Evolutionary conservation across 2,329 filamentous ascomycete genomes (phyloP), one percentile per base, ranked within the genome.

Genomic region (Aplosporella prunicola): DNA sequence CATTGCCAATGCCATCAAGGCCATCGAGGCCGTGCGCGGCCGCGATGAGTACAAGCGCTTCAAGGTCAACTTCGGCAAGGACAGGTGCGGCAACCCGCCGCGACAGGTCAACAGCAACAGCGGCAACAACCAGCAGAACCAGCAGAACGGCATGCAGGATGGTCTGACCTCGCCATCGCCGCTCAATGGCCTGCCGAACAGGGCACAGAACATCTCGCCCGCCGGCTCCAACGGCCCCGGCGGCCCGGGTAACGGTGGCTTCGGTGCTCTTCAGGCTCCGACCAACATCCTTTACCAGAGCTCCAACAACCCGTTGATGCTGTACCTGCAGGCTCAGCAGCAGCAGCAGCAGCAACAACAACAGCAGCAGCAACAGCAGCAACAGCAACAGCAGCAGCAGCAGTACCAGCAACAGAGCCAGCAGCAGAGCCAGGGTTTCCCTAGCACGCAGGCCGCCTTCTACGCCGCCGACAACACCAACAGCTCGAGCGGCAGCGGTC

Each of bases 61-160:
- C 78, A 98, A 98, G 74, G 89, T 98, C 60, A 98, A 98, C 69
- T 98, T 98, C 58, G 91, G 91, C 63, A 98, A 98, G 68, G 91
- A 98, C 58, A 80, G 91, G 40, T 98, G 91, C 53, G 91, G 91
- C 48, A 98, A 98, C 65, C 82, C 91, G 35, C 91, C 91, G 29
- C 80, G 91, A 43, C 91, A 96, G 66, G 74, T 84, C 47, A 76
- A 80, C 58, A 74, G 56, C 44, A 48, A 70, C 58, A 74, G 56
- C 44, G 47, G 70, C 46, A 66, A 68, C 44, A 60, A 67, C 35
- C 68, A 71, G 47, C 67, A 81, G 48, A 68, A 72, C 36, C 80
- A 80, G 41, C 82, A 85, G 36, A 74, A 66, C 43, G 80, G 80
- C 35, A 74, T 69, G 35, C 48, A 66, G 13, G 73, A 76, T 40